Evolutionary conservation across 2,329 filamentous ascomycete species (phyloP), one percentile per base, ranked within the genome.

Genomic region (Fusarium piperis): DNA sequence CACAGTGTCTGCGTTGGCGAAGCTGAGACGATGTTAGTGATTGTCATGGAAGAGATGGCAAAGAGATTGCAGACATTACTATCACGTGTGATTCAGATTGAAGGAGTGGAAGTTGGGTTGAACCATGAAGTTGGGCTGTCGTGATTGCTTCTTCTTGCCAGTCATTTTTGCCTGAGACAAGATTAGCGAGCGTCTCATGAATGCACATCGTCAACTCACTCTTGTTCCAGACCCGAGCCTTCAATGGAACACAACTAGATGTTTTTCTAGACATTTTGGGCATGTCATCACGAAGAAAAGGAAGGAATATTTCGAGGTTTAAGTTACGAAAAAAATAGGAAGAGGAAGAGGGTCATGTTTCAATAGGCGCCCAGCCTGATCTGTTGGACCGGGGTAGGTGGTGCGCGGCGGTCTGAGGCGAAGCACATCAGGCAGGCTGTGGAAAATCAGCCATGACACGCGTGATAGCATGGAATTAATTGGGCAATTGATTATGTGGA

Each of bases 1-100:
- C 12, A 80, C 71, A 2, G 44, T 52, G 20, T 80, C 76, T 2
- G 81, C 80, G 10, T 75, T 71, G 2, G 79, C 77, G 15, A 78
- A 68, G 30, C 81, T 82, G 2, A 1, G 0, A 3, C 0, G 2
- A 0, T 28, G 2, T 6, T 4, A 48, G 65, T 1, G 55, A 46
- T 0, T 0, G 15, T 4, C 4, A 1, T 1, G 1, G 3, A 3
- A 15, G 7, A 6, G 11, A 2, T 28, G 9, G 33, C 4, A 0
- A 12, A 10, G 12, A 2, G 0, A 1, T 1, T 0, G 28, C 58
- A 13, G 13, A 70, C 70, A 72, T 65, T 7, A 72, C 62, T n/a
- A 57, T 46, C 0, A 61, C 59, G 20, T 72, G 69, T 11, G 70
- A 72, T 16, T 72, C 46, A 5, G 35, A 33, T 5, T 56, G 20